Conservation (phyloP, 495 filamentous ascomycete genomes). For the Trichocladium uniseriatum region DNA sequence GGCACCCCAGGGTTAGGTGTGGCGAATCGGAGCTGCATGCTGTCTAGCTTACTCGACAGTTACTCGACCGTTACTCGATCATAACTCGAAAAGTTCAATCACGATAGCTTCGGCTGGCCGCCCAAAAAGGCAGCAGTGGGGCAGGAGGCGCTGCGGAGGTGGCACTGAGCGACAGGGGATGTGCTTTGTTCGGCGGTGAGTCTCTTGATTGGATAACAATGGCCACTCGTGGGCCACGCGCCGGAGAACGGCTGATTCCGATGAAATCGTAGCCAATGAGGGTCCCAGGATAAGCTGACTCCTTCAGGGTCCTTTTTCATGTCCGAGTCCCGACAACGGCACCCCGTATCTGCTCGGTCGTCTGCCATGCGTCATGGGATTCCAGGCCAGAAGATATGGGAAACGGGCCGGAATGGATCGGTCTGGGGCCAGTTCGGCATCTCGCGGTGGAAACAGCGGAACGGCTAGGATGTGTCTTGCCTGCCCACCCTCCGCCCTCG, state of each 20-base stretch:
- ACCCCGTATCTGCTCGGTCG: background rate
- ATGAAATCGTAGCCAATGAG: background rate
- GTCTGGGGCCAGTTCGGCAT: background rate
- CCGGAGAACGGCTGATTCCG: conserved; percentile 4
- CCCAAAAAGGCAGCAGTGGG: conserved; percentile 14
- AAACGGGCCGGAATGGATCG: background rate
- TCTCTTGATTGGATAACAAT: background rate
- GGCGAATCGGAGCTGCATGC: conserved; percentile 15
- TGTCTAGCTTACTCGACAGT: conserved; percentile 6
- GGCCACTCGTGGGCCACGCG: background rate
- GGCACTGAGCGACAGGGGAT: background rate
- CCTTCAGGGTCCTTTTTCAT: background rate
- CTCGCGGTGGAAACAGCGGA: background rate
- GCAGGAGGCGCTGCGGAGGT: too few species aligned
- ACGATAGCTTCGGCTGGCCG: conserved; percentile 18
- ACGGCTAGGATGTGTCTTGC: too few species aligned
- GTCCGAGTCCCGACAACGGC: conserved; percentile 1
- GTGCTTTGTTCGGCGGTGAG: background rate
- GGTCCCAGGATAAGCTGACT: background rate
- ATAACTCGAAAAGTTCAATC: conserved; percentile 19
- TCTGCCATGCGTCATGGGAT: background rate
- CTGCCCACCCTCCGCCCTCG: too few species aligned
- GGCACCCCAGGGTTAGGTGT: background rate
- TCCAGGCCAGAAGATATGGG: background rate
- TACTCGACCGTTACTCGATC: conserved; percentile 34